Conservation (phyloP, 2,329 filamentous ascomycete species). For the Trichoderma polysporum region DNA sequence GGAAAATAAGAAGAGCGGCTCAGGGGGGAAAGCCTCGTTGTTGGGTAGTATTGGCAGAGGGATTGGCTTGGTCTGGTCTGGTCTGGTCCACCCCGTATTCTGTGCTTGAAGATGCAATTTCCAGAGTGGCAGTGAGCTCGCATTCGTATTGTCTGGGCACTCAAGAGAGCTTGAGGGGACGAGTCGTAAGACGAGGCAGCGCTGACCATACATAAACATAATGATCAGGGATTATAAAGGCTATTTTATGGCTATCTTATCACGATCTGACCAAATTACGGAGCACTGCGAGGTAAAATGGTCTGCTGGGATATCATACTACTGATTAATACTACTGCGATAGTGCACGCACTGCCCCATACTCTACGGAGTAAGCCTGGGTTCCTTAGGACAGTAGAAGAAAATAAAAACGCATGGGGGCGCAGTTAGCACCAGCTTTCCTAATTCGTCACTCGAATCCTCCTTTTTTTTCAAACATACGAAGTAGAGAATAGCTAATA, state of each 20-base stretch:
- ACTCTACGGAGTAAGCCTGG: not conserved
- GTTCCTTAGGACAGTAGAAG: not conserved
- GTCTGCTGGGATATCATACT: not conserved
- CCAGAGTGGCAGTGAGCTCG: constrained; percentile 1
- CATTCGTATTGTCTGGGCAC: not conserved
- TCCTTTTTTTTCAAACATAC: not conserved
- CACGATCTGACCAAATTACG: not conserved
- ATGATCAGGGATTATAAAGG: not conserved
- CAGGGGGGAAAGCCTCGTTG: not conserved
- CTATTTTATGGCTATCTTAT: not conserved
- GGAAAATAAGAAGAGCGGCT: not conserved
- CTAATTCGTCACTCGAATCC: not conserved
- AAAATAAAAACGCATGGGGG: not conserved
- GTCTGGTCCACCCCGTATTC: not conserved
- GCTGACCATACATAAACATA: not conserved
- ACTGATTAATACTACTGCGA: no score
- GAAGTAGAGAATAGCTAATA: no score
- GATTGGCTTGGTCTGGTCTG: not conserved
- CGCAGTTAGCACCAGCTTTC: not conserved
- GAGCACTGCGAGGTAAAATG: not conserved
- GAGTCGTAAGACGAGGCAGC: not conserved
- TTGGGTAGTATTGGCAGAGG: not conserved
- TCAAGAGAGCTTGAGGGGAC: not conserved
- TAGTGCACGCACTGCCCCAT: not conserved
- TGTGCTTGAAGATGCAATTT: not conserved